Evolutionary conservation across 2,329 filamentous ascomycete genomes (phyloP).

Genomic region (Sarocladium kiliense): DNA sequence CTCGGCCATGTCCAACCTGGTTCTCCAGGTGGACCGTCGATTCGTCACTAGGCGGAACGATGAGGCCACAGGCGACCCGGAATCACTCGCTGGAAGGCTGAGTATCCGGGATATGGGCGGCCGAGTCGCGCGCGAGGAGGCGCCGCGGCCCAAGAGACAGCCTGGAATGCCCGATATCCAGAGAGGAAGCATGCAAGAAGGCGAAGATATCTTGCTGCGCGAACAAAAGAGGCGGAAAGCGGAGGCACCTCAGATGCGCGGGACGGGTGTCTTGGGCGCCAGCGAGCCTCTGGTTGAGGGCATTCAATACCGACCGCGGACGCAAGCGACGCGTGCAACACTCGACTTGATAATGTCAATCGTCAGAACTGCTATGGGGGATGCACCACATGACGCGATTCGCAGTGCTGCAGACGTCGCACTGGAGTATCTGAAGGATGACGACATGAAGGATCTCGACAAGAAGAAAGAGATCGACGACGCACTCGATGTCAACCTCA

Average conservation of each 20-base stretch:
- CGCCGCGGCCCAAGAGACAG: constrained; percentile 75
- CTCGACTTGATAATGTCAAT: constrained; percentile 93
- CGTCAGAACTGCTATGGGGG: constrained; percentile 81
- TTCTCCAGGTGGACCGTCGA: constrained; percentile 97
- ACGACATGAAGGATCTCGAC: constrained; percentile 93
- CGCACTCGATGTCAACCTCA: constrained; percentile 76
- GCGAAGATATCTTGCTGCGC: constrained; percentile 74
- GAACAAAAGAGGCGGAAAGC: constrained; percentile 85
- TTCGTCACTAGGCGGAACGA: constrained; percentile 90
- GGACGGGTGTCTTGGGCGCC: constrained; percentile 74
- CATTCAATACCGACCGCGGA: constrained; percentile 85
- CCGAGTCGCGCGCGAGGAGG: constrained; percentile 71
- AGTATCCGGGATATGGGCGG: constrained; percentile 94
- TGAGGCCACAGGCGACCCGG: constrained; percentile 93
- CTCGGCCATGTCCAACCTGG: constrained; percentile 99
- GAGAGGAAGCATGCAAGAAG: constrained; percentile 71
- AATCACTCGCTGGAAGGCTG: constrained; percentile 91
- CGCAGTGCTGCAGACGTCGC: constrained; percentile 90
- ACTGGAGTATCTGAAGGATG: constrained; percentile 88
- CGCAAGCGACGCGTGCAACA: constrained; percentile 82
- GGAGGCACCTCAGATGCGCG: constrained; percentile 61
- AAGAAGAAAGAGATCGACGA: constrained; percentile 98
- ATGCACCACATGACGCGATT: constrained; percentile 87
- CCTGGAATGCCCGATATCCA: constrained; percentile 64
- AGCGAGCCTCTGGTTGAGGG: constrained; percentile 86